Evolutionary conservation across 305 asterid species (phyloP).

Genomic region (Rubia peregrina): DNA sequence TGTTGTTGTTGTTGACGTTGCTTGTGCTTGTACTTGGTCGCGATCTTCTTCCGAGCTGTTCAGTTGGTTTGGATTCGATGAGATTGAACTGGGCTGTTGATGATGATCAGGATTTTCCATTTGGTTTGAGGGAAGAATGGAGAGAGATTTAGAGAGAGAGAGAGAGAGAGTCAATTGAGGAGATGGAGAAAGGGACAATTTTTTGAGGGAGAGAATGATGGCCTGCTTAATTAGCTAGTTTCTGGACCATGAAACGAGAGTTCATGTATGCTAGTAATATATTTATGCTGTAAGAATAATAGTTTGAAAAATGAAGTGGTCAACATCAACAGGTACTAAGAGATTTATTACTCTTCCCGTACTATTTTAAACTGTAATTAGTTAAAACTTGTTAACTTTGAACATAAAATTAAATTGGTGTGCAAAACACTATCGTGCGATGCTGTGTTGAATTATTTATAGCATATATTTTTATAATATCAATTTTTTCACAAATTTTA

Average conservation of each 20-base stretch:
- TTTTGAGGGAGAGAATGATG: constrained; percentile 7
- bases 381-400: no score
- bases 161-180: constrained; percentile 3
- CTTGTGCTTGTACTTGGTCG: neutral
- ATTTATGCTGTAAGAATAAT: neutral
- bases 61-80: constrained; percentile 6
- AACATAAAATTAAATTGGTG: no score
- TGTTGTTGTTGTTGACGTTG: neutral
- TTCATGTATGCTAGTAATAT: neutral
- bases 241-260: neutral
- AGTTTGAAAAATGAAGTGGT: neutral
- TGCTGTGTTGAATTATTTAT: no score
- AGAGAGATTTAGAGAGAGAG: neutral
- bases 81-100: neutral
- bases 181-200: neutral
- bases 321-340: neutral
- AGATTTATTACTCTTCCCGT: no score
- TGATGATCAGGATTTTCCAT: constrained; percentile 8
- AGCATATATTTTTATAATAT: no score
- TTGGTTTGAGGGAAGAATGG: neutral
- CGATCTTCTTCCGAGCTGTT: constrained; percentile 6
- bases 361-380: no score
- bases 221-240: constrained; percentile 12
- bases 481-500: no score
- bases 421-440: no score